Base-by-base conservation (phyloP, 495 filamentous ascomycete genomes). In the Penicillium samsonianum region DNA sequence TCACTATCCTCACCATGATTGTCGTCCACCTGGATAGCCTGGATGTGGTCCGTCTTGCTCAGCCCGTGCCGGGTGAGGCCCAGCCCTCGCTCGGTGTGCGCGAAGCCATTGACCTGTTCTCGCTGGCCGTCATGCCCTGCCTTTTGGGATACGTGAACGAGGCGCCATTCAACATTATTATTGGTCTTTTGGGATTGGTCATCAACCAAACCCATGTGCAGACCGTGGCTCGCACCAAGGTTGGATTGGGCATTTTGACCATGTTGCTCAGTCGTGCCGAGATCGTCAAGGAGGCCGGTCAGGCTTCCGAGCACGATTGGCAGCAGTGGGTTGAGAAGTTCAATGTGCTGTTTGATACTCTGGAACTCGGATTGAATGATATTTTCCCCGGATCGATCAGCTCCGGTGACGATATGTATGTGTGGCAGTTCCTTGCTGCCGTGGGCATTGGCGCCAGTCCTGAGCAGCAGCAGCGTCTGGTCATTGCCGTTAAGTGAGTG, bases 381-480 rank as follows among this genome's bases (percentile, higher is more conserved):
- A 86, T 96, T 53, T 98, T 98, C 83, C 91, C 92, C 1, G 86
- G 87, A 17, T 84, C 87, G 5, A 90, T 93, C 59, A 90, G 85
- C 59, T 80, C 90, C 17, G 87, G 87, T 46, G 89, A 94, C 55
- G 94, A 98, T 66, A 85, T 94, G 63, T 95, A 97, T 65, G 92
- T 97, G 16, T 98, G 94, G 94, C 92, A 97, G 71, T 96, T 98
- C 73, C 80, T 98, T 58, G 94, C 94, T 17, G 91, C 92, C 9
- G 87, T 95, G 58, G 94, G 94, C 42, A 91, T 96, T 59, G 92
- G 91, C 33, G 92, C 94, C 35, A 91, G 83, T 70, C 90, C 90
- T 8, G 89, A 93, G 54, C 94, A 98, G 72, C 95, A 98, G 73
- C 91, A 96, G 72, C 81, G 91, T 44, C 78, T 98, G 45, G 94